phyloP scores from a whole-genome alignment of 352 stramenopile species.

The Phytophthora syringae region DNA sequence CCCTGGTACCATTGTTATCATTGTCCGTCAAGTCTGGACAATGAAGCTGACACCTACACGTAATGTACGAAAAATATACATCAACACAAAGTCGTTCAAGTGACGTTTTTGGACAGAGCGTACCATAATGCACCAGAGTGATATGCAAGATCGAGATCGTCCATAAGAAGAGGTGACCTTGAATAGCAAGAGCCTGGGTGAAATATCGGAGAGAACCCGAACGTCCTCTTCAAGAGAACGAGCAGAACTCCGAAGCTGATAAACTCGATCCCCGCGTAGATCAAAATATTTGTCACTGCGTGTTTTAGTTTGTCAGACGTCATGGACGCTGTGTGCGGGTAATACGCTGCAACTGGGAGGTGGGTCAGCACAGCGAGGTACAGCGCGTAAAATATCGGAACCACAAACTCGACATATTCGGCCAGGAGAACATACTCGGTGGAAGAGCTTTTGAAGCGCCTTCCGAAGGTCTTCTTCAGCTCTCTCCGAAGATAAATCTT shows the following conservation, averaged over 20 bases:
- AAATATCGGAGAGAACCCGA: conserved; percentile 33
- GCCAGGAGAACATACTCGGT: conserved; percentile 24
- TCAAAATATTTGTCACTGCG: background rate
- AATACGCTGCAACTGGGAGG: conserved; percentile 24
- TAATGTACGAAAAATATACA: no score
- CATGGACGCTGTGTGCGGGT: conserved; percentile 14
- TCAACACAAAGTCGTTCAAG: no score
- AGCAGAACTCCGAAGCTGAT: conserved; percentile 11
- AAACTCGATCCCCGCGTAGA: conserved; percentile 22
- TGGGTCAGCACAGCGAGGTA: conserved; percentile 10
- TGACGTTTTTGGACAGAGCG: no score
- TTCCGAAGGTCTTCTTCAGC: background rate
- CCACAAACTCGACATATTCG: conserved; percentile 20
- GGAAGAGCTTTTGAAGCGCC: conserved; percentile 11
- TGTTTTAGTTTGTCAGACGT: background rate
- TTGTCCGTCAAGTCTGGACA: no score
- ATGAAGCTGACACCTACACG: no score
- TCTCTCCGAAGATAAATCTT: background rate
- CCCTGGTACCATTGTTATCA: no score
- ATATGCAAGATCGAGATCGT: conserved; percentile 32
- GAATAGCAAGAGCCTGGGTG: conserved; percentile 26
- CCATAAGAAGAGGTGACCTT: conserved; percentile 34
- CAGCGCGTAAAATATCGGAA: conserved; percentile 12
- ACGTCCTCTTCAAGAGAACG: conserved; percentile 15
- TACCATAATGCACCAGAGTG: conserved; percentile 29